phyloP scores from a whole-genome alignment of 108 stramenopile genomes.

The Skeletonema potamos region DNA sequence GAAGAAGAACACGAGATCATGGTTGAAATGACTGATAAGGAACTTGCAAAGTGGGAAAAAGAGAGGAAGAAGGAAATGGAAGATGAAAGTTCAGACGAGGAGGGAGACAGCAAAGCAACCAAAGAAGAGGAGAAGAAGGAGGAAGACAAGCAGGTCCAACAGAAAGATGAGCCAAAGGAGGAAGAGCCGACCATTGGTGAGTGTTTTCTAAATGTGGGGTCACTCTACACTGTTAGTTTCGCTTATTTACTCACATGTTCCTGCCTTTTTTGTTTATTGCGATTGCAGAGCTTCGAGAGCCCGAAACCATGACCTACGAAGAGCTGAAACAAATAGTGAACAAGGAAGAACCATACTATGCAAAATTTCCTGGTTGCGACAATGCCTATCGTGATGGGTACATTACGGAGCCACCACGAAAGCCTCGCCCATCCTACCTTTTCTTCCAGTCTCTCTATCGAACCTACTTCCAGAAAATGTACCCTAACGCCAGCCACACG shows the following conservation, averaged over 20 bases:
- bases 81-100: constrained; percentile 42
- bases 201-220: neutral
- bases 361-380: constrained; percentile 66
- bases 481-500: constrained; percentile 58
- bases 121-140: constrained; percentile 39
- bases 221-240: neutral
- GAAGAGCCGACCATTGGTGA: constrained; percentile 21
- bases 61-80: constrained; percentile 72
- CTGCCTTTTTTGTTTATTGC: neutral
- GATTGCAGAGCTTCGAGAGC: constrained; percentile 63
- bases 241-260: neutral
- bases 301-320: constrained; percentile 58
- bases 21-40: constrained; percentile 79
- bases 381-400: constrained; percentile 91
- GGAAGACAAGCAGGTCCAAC: constrained; percentile 22
- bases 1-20: constrained; percentile 84
- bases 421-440: constrained; percentile 82
- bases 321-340: constrained; percentile 51
- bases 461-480: constrained; percentile 60
- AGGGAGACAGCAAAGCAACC: constrained; percentile 23
- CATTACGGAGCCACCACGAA: constrained; percentile 84
- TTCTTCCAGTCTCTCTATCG: constrained; percentile 82
- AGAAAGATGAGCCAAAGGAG: constrained; percentile 25
- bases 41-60: constrained; percentile 81
- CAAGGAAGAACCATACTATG: constrained; percentile 77